phyloP scores from a whole-genome alignment of 495 filamentous ascomycete species.

The Xanthoparmelia taractica region DNA sequence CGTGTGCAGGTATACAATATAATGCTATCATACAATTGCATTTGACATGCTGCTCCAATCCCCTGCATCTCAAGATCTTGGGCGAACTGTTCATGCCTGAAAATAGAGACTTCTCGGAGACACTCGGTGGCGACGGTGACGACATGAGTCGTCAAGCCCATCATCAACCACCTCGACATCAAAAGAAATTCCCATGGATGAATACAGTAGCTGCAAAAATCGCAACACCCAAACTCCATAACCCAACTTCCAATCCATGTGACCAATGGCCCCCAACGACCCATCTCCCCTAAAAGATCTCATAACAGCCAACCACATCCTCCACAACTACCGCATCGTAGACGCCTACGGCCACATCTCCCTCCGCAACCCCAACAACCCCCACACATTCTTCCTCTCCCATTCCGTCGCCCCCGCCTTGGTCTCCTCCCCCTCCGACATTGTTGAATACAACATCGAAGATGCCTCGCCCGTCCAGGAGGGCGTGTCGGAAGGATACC shows the following conservation, averaged over 20 bases:
- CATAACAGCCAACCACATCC: slow-evolving; percentile 37
- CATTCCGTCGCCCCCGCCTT: slow-evolving; percentile 39
- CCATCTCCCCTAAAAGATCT: not conserved
- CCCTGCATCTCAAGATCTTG: too few species aligned
- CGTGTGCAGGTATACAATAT: too few species aligned
- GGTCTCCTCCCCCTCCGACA: slow-evolving; percentile 36
- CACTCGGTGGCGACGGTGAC: too few species aligned
- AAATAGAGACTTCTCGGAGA: too few species aligned
- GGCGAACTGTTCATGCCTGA: too few species aligned
- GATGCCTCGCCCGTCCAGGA: slow-evolving; percentile 33
- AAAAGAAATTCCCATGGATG: too few species aligned
- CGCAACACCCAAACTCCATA: not conserved
- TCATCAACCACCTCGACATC: not conserved
- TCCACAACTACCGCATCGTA: slow-evolving; percentile 38
- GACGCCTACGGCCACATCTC: slow-evolving; percentile 50
- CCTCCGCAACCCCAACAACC: slow-evolving; percentile 37
- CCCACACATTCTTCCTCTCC: slow-evolving; percentile 40
- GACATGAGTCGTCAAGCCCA: too few species aligned
- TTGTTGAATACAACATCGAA: slow-evolving; percentile 38
- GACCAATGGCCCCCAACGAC: not conserved
- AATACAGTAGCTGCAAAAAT: too few species aligned
- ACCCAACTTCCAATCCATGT: not conserved
- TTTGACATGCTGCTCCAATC: too few species aligned
- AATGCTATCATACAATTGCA: too few species aligned
- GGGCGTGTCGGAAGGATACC: slow-evolving; percentile 30